These are phyloP conservation scores for Przewalskia tangutica DNA, from an alignment of 257 asterid genomes.

Conservation along the genomic window DNA sequence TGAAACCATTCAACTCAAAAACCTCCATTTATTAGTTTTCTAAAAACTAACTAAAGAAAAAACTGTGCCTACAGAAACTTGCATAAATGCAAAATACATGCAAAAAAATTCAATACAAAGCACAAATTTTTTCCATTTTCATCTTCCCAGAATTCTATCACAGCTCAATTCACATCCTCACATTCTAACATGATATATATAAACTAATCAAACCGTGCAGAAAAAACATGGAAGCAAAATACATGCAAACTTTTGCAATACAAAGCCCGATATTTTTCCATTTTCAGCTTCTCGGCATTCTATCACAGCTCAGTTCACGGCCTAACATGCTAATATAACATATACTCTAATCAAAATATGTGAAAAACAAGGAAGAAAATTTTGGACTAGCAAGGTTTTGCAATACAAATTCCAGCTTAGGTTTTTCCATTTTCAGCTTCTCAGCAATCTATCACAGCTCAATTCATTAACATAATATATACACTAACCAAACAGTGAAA, in stretches of 20 bases:
- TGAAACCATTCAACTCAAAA: not conserved
- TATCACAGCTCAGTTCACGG: not conserved
- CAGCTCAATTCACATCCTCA: not conserved
- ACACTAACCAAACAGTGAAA: not conserved
- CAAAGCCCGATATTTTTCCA: not conserved
- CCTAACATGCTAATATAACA: no score
- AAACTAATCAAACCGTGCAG: not conserved
- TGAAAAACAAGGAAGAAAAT: not conserved
- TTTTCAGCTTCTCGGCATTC: no score
- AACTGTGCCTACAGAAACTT: not conserved
- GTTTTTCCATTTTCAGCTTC: no score
- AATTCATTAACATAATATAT: not conserved
- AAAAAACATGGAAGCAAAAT: not conserved
- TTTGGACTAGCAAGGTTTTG: no score
- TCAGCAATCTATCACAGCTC: not conserved
- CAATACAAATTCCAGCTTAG: no score
- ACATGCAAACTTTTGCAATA: not conserved
- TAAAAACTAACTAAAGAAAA: not conserved
- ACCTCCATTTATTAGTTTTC: not conserved
- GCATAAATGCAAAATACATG: not conserved
- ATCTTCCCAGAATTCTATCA: not conserved
- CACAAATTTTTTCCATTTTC: not conserved
- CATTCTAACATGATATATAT: not conserved
- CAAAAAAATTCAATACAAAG: not conserved
- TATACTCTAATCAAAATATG: not conserved